Percentiles rank a stretch among this genome's conserved stretches.
These are phyloP conservation scores for Prunus yedoensis DNA, from an alignment of 331 rosid species.

Conservation along the genomic window DNA sequence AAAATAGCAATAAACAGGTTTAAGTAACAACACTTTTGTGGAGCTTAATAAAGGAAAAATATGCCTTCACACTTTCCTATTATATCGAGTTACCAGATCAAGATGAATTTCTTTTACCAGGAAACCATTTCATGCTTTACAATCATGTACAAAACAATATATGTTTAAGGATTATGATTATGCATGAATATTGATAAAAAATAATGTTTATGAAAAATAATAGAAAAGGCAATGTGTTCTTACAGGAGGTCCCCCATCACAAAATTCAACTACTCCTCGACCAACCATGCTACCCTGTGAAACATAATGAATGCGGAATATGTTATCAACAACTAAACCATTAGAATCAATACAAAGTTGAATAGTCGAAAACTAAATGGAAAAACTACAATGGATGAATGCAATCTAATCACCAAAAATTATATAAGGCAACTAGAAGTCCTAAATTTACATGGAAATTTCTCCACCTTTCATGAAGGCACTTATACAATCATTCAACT, in stretches of 20 bases:
- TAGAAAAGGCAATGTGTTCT: constrained; percentile 20
- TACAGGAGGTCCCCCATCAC: constrained; percentile 82
- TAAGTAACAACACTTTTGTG: not conserved
- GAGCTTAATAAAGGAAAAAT: not conserved
- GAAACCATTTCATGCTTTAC: not conserved
- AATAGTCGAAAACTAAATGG: not conserved
- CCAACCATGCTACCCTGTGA: constrained; percentile 70
- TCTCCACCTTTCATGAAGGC: not conserved
- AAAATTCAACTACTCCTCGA: constrained; percentile 73
- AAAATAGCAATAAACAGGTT: not conserved
- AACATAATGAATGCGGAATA: constrained; percentile 18
- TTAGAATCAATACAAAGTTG: not conserved
- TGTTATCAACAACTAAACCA: constrained; percentile 3
- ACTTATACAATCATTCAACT: not conserved
- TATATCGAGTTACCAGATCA: not conserved
- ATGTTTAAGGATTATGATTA: not conserved
- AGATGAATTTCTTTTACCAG: not conserved
- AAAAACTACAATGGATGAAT: not conserved
- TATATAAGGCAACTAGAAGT: not conserved
- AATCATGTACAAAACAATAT: not conserved
- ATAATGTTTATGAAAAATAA: constrained; percentile 17
- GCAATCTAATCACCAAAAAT: not conserved
- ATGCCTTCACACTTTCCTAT: not conserved
- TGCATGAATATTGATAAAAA: not conserved
- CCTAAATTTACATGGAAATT: not conserved